Percentiles rank a stretch among this genome's conserved stretches.
phyloP scores from a whole-genome alignment of 1,284 basidiomycete species.

The Irpex sp. region DNA sequence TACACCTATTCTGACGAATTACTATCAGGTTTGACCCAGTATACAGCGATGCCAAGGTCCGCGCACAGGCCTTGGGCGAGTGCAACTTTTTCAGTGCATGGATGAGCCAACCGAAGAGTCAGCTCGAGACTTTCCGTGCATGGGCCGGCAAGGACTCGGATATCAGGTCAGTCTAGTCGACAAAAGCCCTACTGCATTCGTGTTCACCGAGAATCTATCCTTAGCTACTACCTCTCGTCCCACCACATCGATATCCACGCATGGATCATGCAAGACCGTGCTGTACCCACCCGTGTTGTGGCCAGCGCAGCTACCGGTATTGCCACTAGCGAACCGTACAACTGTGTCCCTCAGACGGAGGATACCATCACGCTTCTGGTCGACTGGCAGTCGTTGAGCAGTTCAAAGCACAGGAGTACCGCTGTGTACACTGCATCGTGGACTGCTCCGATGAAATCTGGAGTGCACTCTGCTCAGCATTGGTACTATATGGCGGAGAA shows the following conservation, averaged over 20 bases:
- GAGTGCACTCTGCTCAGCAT: conserved; percentile 83
- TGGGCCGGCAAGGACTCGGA: conserved; percentile 95
- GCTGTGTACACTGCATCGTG: conserved; percentile 91
- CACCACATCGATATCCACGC: conserved; percentile 91
- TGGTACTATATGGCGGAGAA: conserved; percentile 96
- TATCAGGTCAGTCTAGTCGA: conserved; percentile 67
- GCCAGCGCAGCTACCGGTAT: conserved; percentile 88
- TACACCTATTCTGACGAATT: neutral
- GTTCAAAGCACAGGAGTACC: conserved; percentile 69
- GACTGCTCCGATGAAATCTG: conserved; percentile 77
- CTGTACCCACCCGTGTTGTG: conserved; percentile 77
- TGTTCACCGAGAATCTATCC: neutral
- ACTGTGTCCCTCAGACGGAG: conserved; percentile 82
- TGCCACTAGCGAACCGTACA: conserved; percentile 82
- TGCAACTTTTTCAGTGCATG: conserved; percentile 90
- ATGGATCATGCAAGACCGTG: conserved; percentile 86
- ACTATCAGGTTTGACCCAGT: conserved; percentile 78
- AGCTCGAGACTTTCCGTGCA: conserved; percentile 89
- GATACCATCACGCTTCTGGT: conserved; percentile 94
- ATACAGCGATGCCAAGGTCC: conserved; percentile 84
- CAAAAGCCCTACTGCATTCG: neutral
- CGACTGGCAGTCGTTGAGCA: conserved; percentile 82
- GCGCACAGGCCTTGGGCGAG: conserved; percentile 77
- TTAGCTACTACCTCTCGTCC: conserved; percentile 88
- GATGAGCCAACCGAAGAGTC: conserved; percentile 96